Conservation (phyloP, 495 filamentous ascomycete genomes). For the Articulospora tetracladia region DNA sequence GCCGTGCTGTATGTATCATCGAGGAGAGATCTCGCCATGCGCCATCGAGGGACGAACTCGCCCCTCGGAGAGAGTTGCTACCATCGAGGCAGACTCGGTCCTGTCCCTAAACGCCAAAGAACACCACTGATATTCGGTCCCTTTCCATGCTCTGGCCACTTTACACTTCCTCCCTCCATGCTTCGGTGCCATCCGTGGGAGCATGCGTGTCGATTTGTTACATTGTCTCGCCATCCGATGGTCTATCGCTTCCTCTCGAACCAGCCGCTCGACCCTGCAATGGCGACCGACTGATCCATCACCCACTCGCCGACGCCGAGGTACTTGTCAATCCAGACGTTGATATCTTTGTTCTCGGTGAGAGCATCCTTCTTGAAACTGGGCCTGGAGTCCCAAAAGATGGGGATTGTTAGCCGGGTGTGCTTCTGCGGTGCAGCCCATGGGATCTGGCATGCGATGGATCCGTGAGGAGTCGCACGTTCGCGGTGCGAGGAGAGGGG, state of each 20-base stretch:
- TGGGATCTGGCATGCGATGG: neutral
- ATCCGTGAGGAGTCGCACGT: neutral
- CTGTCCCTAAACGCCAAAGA: conserved; percentile 11
- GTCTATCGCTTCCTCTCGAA: conserved; percentile 58
- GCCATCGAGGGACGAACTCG: neutral
- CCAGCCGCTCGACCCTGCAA: conserved; percentile 80
- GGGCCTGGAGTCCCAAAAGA: conserved; percentile 46
- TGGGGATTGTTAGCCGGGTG: conserved; percentile 24
- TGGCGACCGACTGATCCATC: conserved; percentile 93
- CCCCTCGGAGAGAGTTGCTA: neutral
- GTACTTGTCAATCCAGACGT: conserved; percentile 92
- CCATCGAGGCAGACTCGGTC: neutral
- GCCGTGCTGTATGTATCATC: conserved; percentile 7
- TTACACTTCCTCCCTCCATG: neutral
- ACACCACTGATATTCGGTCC: conserved; percentile 1
- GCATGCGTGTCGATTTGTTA: neutral
- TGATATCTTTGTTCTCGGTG: conserved; percentile 78
- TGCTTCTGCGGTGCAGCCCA: too few species aligned
- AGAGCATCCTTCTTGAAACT: conserved; percentile 88
- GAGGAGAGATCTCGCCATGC: conserved; percentile 14
- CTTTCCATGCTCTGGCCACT: neutral
- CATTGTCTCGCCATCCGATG: neutral
- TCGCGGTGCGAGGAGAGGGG: neutral
- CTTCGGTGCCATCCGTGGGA: neutral
- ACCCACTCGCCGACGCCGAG: conserved; percentile 95